Base-by-base conservation (phyloP, 2,329 filamentous ascomycete species). In the Neophaeococcomyces mojaviensis region DNA sequence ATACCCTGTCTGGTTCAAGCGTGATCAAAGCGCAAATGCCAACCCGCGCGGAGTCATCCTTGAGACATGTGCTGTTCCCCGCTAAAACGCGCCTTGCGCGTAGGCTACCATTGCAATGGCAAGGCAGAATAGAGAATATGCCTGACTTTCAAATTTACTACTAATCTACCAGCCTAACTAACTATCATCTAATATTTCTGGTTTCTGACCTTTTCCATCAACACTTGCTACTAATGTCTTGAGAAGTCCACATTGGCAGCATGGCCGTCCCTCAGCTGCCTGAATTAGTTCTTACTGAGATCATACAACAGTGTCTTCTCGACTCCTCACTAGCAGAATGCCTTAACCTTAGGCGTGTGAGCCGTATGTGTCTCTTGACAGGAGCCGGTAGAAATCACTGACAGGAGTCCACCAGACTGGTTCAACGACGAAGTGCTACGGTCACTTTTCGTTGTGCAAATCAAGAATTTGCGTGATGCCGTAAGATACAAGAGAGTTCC, bases 231-330 rank as follows among this genome's bases (percentile, higher is more conserved):
- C 9, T 10, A 37, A 18, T 19, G 19, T 9, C 10, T 4, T 22
- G 34, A 37, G 34, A 10, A 37, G 15, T 19, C 15, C 12, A n/a
- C n/a, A 16, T 7, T 9, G 34, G 19, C 16, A 19, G 34, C 16
- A 19, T 19, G 15, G 9, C 12, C 13, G 24, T 28, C 18, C 30
- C 39, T 32, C 18, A 26, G n/a, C 41, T 44, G 2, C 33, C 41
- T 33, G 30, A 44, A 12, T 10, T 36, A 28, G 22, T 44, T 15
- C 36, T 19, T 22, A 26, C 41, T 2, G 18, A 44, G n/a, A 30
- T 44, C 19, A 37, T 44, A 26, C 18, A 37, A n/a, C 41, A 36
- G n/a, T 44, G n/a, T 37, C 41, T 44, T 8, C 33, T 44, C 5
- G 41, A 44, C 13, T 22, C 15, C 3, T 18, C 13, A 7, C 32